A percentile compares a stretch with the other conserved stretches of the same genome.
Evolutionary conservation across 2,329 filamentous ascomycete genomes (phyloP).

Genomic region (Sordariomycetes sp.): DNA sequence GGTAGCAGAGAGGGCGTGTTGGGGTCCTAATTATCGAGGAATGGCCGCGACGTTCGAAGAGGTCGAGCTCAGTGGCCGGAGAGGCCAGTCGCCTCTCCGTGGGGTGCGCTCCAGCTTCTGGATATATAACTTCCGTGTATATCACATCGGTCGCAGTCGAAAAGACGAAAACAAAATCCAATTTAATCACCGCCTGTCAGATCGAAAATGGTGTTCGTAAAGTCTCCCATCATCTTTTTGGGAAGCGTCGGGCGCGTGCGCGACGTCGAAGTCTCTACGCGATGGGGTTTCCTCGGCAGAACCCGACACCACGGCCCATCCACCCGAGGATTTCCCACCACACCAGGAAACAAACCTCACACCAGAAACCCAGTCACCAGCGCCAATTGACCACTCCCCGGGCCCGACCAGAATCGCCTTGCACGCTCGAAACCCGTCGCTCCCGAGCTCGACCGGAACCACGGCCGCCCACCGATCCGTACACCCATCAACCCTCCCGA

Average conservation of each 20-base stretch:
- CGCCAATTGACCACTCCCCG: background rate
- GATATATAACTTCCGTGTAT: background rate
- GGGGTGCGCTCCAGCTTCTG: background rate
- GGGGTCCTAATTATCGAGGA: background rate
- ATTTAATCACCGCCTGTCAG: background rate
- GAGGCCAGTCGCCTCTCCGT: background rate
- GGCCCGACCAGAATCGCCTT: background rate
- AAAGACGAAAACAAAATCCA: background rate
- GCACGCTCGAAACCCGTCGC: background rate
- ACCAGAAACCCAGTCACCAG: background rate
- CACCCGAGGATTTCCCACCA: background rate
- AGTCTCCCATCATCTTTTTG: background rate
- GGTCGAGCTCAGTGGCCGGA: background rate
- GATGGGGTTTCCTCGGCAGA: conserved; percentile 2
- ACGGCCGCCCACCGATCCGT: background rate
- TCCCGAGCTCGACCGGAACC: background rate
- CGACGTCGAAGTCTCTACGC: background rate
- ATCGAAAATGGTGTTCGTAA: background rate
- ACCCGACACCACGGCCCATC: background rate
- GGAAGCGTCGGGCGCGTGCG: background rate
- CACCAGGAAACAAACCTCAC: conserved; percentile 2
- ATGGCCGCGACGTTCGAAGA: background rate
- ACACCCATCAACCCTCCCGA: background rate
- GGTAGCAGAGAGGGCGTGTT: background rate
- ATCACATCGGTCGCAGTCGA: background rate